phyloP scores from a whole-genome alignment of 257 asterid species.

The Anisodus acutangulus region DNA sequence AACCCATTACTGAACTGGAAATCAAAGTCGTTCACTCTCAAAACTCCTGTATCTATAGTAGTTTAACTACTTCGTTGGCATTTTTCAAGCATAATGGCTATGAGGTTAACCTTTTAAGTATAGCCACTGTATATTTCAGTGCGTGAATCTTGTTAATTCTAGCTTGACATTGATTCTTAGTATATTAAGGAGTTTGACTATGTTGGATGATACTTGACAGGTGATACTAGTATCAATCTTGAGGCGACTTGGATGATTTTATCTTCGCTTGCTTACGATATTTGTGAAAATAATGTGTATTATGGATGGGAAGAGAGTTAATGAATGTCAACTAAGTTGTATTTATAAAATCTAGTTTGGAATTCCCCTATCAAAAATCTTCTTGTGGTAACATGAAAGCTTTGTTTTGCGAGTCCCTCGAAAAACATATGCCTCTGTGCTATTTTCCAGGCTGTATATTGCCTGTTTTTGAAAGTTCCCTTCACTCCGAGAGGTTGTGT shows the following conservation, averaged over 20 bases:
- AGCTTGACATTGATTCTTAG: background rate
- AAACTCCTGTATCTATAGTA: background rate
- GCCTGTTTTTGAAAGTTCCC: background rate
- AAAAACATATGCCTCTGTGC: background rate
- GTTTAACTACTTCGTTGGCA: background rate
- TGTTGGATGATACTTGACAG: background rate
- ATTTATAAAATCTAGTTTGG: background rate
- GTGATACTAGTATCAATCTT: background rate
- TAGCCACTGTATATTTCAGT: background rate
- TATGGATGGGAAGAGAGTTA: background rate
- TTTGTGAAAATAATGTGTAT: constrained; percentile 5
- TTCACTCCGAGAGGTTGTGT: background rate
- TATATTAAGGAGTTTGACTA: background rate
- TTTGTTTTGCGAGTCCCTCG: background rate
- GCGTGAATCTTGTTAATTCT: background rate
- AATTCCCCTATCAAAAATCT: background rate
- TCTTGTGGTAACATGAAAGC: background rate
- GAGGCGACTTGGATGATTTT: background rate
- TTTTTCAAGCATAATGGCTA: background rate
- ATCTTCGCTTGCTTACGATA: background rate
- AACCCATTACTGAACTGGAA: background rate
- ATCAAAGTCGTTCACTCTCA: background rate
- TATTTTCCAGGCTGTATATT: background rate
- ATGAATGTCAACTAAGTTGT: background rate
- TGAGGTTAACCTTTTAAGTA: background rate